Evolutionary conservation across 805 yeast species (phyloP), one percentile per base, ranked within the genome.

Genomic region (Spathaspora gorwiae): DNA sequence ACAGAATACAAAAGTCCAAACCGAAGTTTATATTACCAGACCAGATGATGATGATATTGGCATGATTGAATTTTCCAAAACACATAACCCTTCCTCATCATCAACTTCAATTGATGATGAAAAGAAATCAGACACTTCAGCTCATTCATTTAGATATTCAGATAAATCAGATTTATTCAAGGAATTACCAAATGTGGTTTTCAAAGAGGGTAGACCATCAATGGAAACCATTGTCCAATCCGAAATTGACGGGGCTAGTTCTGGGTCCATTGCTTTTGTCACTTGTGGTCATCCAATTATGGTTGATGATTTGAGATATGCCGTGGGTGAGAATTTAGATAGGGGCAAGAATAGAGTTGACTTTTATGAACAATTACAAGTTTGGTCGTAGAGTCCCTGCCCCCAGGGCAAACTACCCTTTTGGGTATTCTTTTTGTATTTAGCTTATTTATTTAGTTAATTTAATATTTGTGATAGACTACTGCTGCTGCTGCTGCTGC

Each of bases 321-420:
- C 73, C 2, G 75, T 81, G 4, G 68, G 75, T 1, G 51, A 66
- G 36, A 59, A 74, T 45, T 58, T 80, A 42, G 62, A 68, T 31
- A 48, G 61, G 29, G 48, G 55, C 9, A 60, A 72, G n/a, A 66
- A 73, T 42, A 73, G 87, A 37, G 77, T 86, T 13, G 90, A 84
- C 48, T 83, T 82, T 55, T 83, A 72, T 55, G 95, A 88, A 59
- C 90, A 86, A 57, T 74, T 84, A 42, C 89, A 84, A 64, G 71
- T 76, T 11, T 87, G 95, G 95, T 67, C 47, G 36, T 46, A 43
- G 32, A 26, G 24, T 19, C 5, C 4, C 24, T 5, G 24, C 5
- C 24, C 24, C 24, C 2, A 19, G 5, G 24, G 24, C 5, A 2
- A 5, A 19, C 24, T 19, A 19, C 24, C 5, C 24, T 19, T 19